phyloP scores from a whole-genome alignment of 805 yeast species.

The Ogataea salicorniae region DNA sequence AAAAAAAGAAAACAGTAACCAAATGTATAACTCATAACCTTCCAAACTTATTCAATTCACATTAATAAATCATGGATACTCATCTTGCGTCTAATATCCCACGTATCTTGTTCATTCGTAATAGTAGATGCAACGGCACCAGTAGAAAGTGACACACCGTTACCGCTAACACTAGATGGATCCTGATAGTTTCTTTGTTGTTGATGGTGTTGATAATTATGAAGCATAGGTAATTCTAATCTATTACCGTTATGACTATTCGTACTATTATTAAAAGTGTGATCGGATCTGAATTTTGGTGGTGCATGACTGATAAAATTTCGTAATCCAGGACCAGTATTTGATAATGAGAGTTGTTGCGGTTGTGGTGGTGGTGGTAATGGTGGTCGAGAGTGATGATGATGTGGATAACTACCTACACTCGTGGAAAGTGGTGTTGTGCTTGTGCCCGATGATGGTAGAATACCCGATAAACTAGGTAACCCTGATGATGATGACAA shows the following conservation, averaged over 20 bases:
- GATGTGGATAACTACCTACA: background rate
- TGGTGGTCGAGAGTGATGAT: background rate
- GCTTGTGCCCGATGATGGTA: background rate
- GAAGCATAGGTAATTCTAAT: no score
- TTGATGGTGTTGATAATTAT: no score
- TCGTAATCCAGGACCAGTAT: no score
- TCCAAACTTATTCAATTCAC: background rate
- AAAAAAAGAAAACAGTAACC: background rate
- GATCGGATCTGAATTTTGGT: no score
- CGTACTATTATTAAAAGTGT: no score
- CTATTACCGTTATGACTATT: no score
- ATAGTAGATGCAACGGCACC: background rate
- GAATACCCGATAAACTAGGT: background rate
- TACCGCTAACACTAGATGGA: no score
- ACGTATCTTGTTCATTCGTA: background rate
- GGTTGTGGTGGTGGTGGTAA: background rate
- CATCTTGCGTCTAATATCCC: constrained; percentile 19
- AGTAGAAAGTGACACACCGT: no score
- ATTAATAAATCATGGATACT: constrained; percentile 19
- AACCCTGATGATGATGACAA: background rate
- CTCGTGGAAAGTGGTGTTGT: background rate
- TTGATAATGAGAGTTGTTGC: no score
- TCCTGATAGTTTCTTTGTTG: no score
- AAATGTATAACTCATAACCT: background rate
- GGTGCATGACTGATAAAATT: no score